A percentile compares a stretch with the other conserved stretches of the same genome.
Evolutionary conservation across 2,329 filamentous ascomycete genomes (phyloP).

Genomic region (Colletotrichum lentis): DNA sequence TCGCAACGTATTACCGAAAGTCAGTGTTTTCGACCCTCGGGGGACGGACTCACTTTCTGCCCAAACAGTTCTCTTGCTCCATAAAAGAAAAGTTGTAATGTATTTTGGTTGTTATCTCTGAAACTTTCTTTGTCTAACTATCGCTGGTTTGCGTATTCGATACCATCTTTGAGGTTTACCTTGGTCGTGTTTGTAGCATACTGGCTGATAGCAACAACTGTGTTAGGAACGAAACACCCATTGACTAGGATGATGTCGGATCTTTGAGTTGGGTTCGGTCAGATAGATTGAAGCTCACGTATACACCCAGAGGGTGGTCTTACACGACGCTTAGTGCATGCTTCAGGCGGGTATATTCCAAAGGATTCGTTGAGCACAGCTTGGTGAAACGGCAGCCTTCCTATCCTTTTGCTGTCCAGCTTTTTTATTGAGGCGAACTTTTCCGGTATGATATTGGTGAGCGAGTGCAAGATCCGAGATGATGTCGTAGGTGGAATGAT

Average conservation of each 20-base stretch:
- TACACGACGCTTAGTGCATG: not conserved
- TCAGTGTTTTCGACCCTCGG: constrained; percentile 40
- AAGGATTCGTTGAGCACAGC: constrained; percentile 6
- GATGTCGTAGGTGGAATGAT: not conserved
- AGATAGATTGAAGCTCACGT: not conserved
- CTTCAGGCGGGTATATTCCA: constrained; percentile 3
- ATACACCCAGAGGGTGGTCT: not conserved
- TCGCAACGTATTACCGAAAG: not conserved
- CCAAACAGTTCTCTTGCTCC: constrained; percentile 19
- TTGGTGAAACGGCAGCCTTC: constrained; percentile 36
- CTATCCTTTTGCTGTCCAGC: not conserved
- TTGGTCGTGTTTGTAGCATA: not conserved
- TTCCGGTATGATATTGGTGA: not conserved
- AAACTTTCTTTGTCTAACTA: not conserved
- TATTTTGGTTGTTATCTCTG: not conserved
- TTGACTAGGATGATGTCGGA: not conserved
- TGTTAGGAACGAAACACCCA: not conserved
- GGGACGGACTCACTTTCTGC: constrained; percentile 47
- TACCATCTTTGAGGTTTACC: not conserved
- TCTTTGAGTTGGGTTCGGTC: not conserved
- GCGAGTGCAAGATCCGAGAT: not conserved
- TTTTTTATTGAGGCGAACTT: not conserved
- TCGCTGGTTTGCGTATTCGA: not conserved
- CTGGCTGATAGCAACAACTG: constrained; percentile 1
- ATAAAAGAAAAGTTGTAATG: constrained; percentile 11